A percentile compares a stretch with the other conserved stretches of the same genome.
Evolutionary conservation across 495 filamentous ascomycete species (phyloP).

Genomic region (Neurospora pannonica): DNA sequence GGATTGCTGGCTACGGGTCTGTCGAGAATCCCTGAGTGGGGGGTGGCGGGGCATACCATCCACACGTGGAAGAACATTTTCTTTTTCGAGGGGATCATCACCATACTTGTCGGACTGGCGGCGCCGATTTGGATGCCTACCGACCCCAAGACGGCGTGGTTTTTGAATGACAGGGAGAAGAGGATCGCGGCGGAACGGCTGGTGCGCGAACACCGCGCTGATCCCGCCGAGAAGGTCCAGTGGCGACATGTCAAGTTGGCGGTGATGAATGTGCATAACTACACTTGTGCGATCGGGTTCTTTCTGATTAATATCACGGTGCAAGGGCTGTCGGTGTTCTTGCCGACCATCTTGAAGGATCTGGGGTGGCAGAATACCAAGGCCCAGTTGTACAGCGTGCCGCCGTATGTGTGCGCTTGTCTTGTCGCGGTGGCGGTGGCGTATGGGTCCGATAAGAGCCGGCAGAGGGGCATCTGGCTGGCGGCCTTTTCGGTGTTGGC

Average conservation of each 20-base stretch:
- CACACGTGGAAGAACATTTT: slow-evolving; percentile 59
- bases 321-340: slow-evolving; percentile 40
- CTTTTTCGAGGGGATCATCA: slow-evolving; percentile 53
- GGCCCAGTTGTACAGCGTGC: slow-evolving; percentile 42
- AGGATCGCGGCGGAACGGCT: slow-evolving; percentile 33
- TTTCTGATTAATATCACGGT: slow-evolving; percentile 45
- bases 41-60: slow-evolving; percentile 32
- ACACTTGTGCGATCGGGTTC: slow-evolving; percentile 38
- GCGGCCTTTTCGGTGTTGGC: slow-evolving; percentile 35
- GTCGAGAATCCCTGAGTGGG: slow-evolving; percentile 39
- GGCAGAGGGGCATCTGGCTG: slow-evolving; percentile 53
- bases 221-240: slow-evolving; percentile 27
- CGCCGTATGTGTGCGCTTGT: slow-evolving; percentile 43
- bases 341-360: slow-evolving; percentile 40
- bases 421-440: slow-evolving; percentile 48
- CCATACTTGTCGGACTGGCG: slow-evolving; percentile 39
- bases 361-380: slow-evolving; percentile 37
- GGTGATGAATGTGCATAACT: slow-evolving; percentile 36
- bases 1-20: slow-evolving; percentile 28
- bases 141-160: slow-evolving; percentile 38
- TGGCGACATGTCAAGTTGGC: slow-evolving; percentile 27
- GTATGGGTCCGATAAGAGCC: slow-evolving; percentile 47
- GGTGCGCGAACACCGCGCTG: slow-evolving; percentile 27
- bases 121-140: slow-evolving; percentile 48
- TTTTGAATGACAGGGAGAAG: slow-evolving; percentile 43